Percentiles rank a stretch among this genome's conserved stretches.
phyloP scores from a whole-genome alignment of 768 basidiomycete species.

The Leucocoprinus birnbaumii region DNA sequence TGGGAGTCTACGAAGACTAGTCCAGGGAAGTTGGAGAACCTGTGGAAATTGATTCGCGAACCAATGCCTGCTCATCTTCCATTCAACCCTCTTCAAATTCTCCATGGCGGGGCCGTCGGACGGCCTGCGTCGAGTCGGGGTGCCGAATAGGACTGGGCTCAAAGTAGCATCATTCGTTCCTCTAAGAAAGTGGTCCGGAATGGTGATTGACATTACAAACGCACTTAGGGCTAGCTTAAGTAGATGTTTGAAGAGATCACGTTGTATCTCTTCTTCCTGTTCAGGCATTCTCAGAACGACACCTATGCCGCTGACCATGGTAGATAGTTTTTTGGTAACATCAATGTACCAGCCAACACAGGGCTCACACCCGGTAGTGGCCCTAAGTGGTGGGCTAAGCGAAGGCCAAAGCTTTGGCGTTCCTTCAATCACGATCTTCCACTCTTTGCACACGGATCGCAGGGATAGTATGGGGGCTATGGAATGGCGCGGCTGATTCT shows the following conservation, averaged over 20 bases:
- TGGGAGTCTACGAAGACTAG: background rate
- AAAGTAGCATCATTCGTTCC: background rate
- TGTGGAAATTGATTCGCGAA: background rate
- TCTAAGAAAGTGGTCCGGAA: background rate
- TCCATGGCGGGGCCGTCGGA: background rate
- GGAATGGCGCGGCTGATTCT: background rate
- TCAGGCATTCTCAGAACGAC: background rate
- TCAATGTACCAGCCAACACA: background rate
- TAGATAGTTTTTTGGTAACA: background rate
- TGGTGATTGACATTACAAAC: background rate
- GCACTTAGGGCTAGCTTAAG: background rate
- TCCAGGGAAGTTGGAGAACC: conserved; percentile 3
- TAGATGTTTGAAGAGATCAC: background rate
- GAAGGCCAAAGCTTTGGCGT: background rate
- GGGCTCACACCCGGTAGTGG: background rate
- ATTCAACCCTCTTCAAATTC: background rate
- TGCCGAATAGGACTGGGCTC: background rate
- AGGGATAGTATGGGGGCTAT: background rate
- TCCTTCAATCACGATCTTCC: background rate
- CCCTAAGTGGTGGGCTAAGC: background rate
- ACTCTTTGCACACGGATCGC: background rate
- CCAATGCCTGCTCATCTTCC: background rate
- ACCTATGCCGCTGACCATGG: background rate
- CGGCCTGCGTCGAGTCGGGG: background rate
- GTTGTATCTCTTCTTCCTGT: background rate